Base-by-base conservation (phyloP, 1,139 yeast species). In the Saccharomyces hybrid region DNA sequence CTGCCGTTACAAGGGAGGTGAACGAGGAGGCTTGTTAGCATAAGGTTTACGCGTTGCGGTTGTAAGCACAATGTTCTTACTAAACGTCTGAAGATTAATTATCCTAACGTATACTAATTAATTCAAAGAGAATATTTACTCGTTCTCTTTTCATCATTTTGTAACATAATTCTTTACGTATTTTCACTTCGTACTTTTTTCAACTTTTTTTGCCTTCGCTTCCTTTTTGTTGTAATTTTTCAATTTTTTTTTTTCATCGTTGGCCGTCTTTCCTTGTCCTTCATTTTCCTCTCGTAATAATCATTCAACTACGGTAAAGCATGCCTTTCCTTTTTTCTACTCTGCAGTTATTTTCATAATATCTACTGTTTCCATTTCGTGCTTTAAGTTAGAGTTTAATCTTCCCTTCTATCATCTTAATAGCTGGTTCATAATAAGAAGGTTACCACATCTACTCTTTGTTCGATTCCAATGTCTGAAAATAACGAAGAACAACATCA, bases 241-340 rank as follows among this genome's bases (percentile, higher is more conserved):
- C 44, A 38, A 26, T 38, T 47, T 49, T 49, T 27, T 32, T 27
- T 31, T 38, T 31, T 31, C 50, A 31, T 48, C 20, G 50, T 38
- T 38, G 44, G 44, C 44, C 44, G 44, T 38, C 32, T 38, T 38
- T 38, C 44, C 44, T 38, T 38, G 42, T 38, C 44, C 44, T 38
- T 38, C 25, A 38, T 16, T 34, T 34, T 34, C 11, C 26, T 38
- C 44, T 38, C 44, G 44, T 38, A 38, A 38, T 38, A 38, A 38
- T 16, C 20, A 34, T 34, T 34, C 44, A 38, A 38, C 25, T 38
- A 38, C 44, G 44, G n/a, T 38, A 11, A 38, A 38, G 3, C 13
- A 38, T 38, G 44, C 44, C 44, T 38, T 38, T 38, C 44, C 44
- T 38, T 38, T 38, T 38, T 23, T 38, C 25, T 38, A 20, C 13